Evolutionary conservation across 2,329 filamentous ascomycete genomes (phyloP), one percentile per base, ranked within the genome.

Genomic region (Colletotrichum endophyticum): DNA sequence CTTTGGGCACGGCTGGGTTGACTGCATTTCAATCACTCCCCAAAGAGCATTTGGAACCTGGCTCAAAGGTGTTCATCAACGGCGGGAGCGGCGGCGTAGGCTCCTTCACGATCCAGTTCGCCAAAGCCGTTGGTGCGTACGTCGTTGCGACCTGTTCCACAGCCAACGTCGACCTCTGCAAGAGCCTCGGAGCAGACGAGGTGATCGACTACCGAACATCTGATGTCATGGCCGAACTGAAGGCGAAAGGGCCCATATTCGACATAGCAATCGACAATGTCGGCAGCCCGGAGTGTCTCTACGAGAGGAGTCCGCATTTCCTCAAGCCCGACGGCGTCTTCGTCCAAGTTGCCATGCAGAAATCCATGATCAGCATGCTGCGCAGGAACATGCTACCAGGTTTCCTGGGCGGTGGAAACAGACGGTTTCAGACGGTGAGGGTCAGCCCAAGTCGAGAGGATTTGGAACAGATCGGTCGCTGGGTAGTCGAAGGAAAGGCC

Each of bases 271-370:
- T 83, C 22, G 82, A 84, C 78, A 80, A 80, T 32, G 78, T 80
- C 8, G 81, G 80, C 3, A 34, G 16, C 4, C 63, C 63, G 22
- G 62, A 72, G 22, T 75, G 28, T 15, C 74, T 82, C 13, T 83
- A 81, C 67, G 78, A 70, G n/a, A 64, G 66, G 6, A 28, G 56
- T 19, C 36, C 44, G 19, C 22, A 36, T 6, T 75, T 68, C 32
- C 86, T 95, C 44, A 87, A 89, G 75, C 84, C 87, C 19, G 88
- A 91, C 63, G 93, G 93, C 79, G 89, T 94, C 73, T 92, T 94
- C 82, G 88, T 95, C 63, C 93, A 93, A 11, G 71, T 80, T 68
- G 56, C 78, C 16, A 70, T 74, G 80, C 53, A 76, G 75, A 19
- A 59, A 0, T 39, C 67, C 1, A 32, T 73, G 6, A 8, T 39